Evolutionary conservation across 2,329 filamentous ascomycete genomes (phyloP).

Genomic region (Fusarium dimerum): DNA sequence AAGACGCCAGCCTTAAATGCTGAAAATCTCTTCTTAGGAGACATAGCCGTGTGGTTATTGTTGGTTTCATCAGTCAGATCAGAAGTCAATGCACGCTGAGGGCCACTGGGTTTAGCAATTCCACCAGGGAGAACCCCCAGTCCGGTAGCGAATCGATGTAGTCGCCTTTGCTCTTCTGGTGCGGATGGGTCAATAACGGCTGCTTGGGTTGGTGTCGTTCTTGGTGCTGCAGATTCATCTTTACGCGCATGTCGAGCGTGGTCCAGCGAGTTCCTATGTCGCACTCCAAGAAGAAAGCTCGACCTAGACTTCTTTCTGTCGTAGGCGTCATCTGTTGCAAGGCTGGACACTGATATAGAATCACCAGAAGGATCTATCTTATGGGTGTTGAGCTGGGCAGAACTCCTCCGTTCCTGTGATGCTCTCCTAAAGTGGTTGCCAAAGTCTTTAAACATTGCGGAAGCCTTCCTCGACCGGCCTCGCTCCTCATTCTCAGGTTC

Average conservation of each 20-base stretch:
- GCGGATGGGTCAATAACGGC: slow-evolving; percentile 19
- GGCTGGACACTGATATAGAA: slow-evolving; percentile 44
- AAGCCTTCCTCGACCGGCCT: slow-evolving; percentile 39
- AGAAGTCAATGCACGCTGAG: slow-evolving; percentile 25
- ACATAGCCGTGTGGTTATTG: slow-evolving; percentile 8
- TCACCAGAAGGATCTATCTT: slow-evolving; percentile 28
- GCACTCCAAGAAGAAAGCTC: slow-evolving; percentile 39
- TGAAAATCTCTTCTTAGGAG: slow-evolving; percentile 49
- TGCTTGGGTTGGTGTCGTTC: slow-evolving; percentile 17
- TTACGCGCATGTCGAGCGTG: slow-evolving; percentile 13
- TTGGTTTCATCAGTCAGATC: slow-evolving; percentile 22
- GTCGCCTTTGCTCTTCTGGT: slow-evolving; percentile 37
- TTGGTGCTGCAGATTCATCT: slow-evolving; percentile 11
- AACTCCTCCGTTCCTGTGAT: slow-evolving; percentile 35
- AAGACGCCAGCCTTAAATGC: slow-evolving; percentile 33
- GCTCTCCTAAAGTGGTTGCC: slow-evolving; percentile 44
- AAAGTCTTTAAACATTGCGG: slow-evolving; percentile 53
- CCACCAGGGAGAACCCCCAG: slow-evolving; percentile 18
- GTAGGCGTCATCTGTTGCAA: slow-evolving; percentile 40
- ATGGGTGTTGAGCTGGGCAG: slow-evolving; percentile 24
- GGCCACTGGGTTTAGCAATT: slow-evolving; percentile 13
- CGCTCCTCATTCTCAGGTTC: slow-evolving; percentile 33
- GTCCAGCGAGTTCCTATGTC: slow-evolving; percentile 14
- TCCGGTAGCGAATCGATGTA: slow-evolving; percentile 40
- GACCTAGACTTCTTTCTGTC: slow-evolving; percentile 40